These are phyloP conservation scores for Paracamarosporium sp. DNA, from an alignment of 2,329 filamentous ascomycete species.

Conservation along the genomic window DNA sequence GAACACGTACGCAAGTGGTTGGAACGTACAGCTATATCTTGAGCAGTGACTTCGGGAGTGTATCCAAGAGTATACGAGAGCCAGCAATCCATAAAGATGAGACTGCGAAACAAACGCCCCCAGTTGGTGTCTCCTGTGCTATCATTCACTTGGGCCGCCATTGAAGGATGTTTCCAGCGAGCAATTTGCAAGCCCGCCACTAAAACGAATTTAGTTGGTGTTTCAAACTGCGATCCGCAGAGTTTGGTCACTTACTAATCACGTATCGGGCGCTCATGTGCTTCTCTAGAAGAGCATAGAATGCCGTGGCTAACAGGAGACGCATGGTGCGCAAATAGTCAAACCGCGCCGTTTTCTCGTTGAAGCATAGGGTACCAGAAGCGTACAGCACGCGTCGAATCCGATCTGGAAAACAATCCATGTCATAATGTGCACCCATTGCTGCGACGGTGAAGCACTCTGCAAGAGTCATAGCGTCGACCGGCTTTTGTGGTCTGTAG, in stretches of 20 bases:
- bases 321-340: slow-evolving; percentile 45
- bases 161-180: slow-evolving; percentile 35
- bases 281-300: slow-evolving; percentile 46
- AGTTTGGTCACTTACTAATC: slow-evolving; percentile 32
- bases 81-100: slow-evolving; percentile 50
- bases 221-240: too few relatives aligned
- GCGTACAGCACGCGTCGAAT: slow-evolving; percentile 40
- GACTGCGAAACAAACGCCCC: slow-evolving; percentile 39
- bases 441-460: slow-evolving; percentile 46
- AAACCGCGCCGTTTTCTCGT: slow-evolving; percentile 35
- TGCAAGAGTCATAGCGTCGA: slow-evolving; percentile 42
- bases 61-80: slow-evolving; percentile 48
- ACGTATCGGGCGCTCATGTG: slow-evolving; percentile 48
- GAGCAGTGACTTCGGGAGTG: slow-evolving; percentile 34
- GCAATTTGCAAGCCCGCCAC: slow-evolving; percentile 46
- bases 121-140: slow-evolving; percentile 23
- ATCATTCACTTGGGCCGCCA: slow-evolving; percentile 4
- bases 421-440: slow-evolving; percentile 47
- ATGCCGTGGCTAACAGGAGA: slow-evolving; percentile 41
- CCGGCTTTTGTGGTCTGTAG: slow-evolving; percentile 33
- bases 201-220: slow-evolving; percentile 16
- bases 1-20: neutral
- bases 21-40: slow-evolving; percentile 35
- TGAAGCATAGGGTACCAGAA: slow-evolving; percentile 42
- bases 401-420: slow-evolving; percentile 41